Percentiles rank a stretch among this genome's conserved stretches.
These are phyloP conservation scores for Amanita molliuscula DNA, from an alignment of 768 basidiomycete species.

Conservation along the genomic window DNA sequence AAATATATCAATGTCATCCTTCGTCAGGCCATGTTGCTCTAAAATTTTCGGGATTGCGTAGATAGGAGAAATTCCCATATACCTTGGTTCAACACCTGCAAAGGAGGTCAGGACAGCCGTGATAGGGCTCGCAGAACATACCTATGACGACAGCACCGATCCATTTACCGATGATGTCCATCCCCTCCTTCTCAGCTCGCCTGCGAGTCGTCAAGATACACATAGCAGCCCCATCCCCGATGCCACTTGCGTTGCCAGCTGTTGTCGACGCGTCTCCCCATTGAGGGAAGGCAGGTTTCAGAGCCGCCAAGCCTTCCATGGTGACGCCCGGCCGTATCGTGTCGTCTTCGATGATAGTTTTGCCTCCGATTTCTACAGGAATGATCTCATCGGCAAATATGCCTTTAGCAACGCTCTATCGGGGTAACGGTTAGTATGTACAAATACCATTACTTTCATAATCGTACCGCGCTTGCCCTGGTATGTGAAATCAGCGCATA, in stretches of 20 bases:
- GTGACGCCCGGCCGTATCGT: constrained; percentile 84
- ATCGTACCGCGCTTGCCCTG: constrained; percentile 54
- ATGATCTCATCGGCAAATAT: constrained; percentile 85
- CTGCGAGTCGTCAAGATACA: constrained; percentile 75
- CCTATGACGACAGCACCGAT: constrained; percentile 72
- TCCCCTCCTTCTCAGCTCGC: constrained; percentile 64
- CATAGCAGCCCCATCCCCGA: constrained; percentile 89
- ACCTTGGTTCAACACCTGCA: constrained; percentile 61
- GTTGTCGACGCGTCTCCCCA: constrained; percentile 68
- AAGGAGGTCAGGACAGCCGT: neutral
- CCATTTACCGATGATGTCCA: constrained; percentile 79
- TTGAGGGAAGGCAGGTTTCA: constrained; percentile 83
- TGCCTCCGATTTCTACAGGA: constrained; percentile 68
- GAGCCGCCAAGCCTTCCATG: constrained; percentile 56
- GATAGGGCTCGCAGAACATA: constrained; percentile 17
- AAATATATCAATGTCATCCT: constrained; percentile 68
- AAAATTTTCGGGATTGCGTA: constrained; percentile 65
- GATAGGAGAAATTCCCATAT: constrained; percentile 74
- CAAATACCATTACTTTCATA: neutral
- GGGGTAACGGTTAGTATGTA: neutral
- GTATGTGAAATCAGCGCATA: constrained; percentile 85
- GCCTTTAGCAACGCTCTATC: constrained; percentile 55
- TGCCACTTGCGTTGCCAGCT: constrained; percentile 78
- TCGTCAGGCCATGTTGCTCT: constrained; percentile 45
- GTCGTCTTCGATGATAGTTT: constrained; percentile 64